A percentile compares a stretch with the other conserved stretches of the same genome.
These are phyloP conservation scores for Pistacia integerrima DNA, from an alignment of 345 rosid genomes.

Conservation along the genomic window DNA sequence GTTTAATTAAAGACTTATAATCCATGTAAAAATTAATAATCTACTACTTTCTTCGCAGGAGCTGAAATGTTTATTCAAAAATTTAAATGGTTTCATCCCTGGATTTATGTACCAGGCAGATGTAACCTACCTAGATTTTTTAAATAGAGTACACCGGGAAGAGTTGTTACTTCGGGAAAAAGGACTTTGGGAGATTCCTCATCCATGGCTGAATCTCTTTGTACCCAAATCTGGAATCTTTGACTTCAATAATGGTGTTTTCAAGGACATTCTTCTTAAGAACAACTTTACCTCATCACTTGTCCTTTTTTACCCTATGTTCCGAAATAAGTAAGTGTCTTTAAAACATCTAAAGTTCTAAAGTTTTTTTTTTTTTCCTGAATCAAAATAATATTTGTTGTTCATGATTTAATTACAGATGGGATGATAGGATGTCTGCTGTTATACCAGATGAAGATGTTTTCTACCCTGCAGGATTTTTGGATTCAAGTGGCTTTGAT, in stretches of 20 bases:
- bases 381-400: too few species aligned
- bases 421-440: slow-evolving; percentile 43
- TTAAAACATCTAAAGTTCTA: background rate
- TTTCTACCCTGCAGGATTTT: slow-evolving; percentile 40
- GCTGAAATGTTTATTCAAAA: background rate
- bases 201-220: slow-evolving; percentile 54
- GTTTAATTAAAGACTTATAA: background rate
- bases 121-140: slow-evolving; percentile 32
- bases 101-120: slow-evolving; percentile 29
- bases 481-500: slow-evolving; percentile 34
- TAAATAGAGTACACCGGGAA: slow-evolving; percentile 37
- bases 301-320: slow-evolving; percentile 41
- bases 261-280: slow-evolving; percentile 38
- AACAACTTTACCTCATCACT: slow-evolving; percentile 39
- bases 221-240: slow-evolving; percentile 40
- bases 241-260: slow-evolving; percentile 38
- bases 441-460: slow-evolving; percentile 45
- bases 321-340: slow-evolving; percentile 35
- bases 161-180: slow-evolving; percentile 32
- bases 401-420: slow-evolving; percentile 20
- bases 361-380: too few species aligned
- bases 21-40: background rate
- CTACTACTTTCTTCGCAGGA: background rate
- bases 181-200: slow-evolving; percentile 47
- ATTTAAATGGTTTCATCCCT: slow-evolving; percentile 3